phyloP scores from a whole-genome alignment of 805 yeast genomes.

The Yueomyces sinensis region DNA sequence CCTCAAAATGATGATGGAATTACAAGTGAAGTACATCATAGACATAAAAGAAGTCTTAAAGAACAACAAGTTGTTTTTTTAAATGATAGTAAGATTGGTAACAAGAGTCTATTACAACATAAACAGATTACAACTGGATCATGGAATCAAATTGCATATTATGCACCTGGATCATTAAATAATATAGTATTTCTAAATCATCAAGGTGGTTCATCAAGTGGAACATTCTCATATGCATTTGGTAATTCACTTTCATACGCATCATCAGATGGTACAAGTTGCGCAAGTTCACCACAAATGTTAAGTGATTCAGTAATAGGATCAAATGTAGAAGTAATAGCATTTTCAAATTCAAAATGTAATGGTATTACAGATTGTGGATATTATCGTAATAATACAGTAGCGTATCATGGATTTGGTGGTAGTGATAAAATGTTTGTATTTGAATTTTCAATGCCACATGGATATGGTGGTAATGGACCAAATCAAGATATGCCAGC shows the following conservation, averaged over 20 bases:
- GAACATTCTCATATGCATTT: slow-evolving; percentile 72
- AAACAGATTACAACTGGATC: slow-evolving; percentile 18
- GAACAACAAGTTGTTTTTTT: not conserved
- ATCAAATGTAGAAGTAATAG: slow-evolving; percentile 68
- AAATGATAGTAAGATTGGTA: not conserved
- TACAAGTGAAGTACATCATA: slow-evolving; percentile 22
- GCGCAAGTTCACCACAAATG: slow-evolving; percentile 54
- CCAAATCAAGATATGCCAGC: slow-evolving; percentile 94
- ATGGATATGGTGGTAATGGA: slow-evolving; percentile 34
- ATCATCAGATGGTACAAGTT: slow-evolving; percentile 62
- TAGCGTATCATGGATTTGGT: slow-evolving; percentile 89
- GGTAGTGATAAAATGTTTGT: slow-evolving; percentile 78
- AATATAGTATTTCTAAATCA: slow-evolving; percentile 78
- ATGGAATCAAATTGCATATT: slow-evolving; percentile 72
- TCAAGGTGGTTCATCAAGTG: slow-evolving; percentile 81
- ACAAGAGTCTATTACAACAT: not conserved
- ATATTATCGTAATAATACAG: slow-evolving; percentile 68
- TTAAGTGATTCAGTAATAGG: slow-evolving; percentile 53
- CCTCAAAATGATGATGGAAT: slow-evolving; percentile 2
- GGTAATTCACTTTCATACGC: slow-evolving; percentile 88
- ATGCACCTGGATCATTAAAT: slow-evolving; percentile 52
- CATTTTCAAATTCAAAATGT: slow-evolving; percentile 61
- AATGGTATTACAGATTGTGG: slow-evolving; percentile 58
- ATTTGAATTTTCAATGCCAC: slow-evolving; percentile 91
- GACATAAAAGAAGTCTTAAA: slow-evolving; percentile 35